Conservation (phyloP, 495 filamentous ascomycete species). For the Lasiosphaeria ovina region DNA sequence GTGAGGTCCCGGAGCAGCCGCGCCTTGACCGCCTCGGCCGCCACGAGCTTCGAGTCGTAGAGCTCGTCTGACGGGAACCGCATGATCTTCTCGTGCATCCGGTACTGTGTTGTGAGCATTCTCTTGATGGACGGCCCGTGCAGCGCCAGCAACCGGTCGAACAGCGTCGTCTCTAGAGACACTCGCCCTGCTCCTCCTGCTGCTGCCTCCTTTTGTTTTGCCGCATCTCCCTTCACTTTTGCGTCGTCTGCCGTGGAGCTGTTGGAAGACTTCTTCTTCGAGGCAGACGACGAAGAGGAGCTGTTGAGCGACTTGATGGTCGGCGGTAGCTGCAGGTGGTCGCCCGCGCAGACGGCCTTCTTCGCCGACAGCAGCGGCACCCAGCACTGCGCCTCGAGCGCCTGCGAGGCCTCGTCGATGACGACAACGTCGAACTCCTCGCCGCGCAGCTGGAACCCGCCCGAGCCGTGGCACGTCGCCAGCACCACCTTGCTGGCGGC, state of each 20-base stretch:
- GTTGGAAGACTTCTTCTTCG: slow-evolving; percentile 24
- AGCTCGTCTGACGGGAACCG: slow-evolving; percentile 84
- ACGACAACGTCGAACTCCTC: slow-evolving; percentile 91
- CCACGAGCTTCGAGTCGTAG: slow-evolving; percentile 77
- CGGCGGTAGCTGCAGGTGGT: slow-evolving; percentile 91
- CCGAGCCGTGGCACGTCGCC: slow-evolving; percentile 89
- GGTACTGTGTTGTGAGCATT: slow-evolving; percentile 97
- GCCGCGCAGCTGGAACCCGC: slow-evolving; percentile 75
- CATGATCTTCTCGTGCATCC: slow-evolving; percentile 97
- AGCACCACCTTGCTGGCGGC: slow-evolving; percentile 80
- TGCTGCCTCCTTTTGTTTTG: slow-evolving; percentile 25
- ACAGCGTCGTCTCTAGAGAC: slow-evolving; percentile 82
- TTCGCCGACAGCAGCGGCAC: slow-evolving; percentile 78
- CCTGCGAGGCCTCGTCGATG: slow-evolving; percentile 94
- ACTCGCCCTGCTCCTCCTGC: slow-evolving; percentile 33
- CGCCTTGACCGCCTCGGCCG: slow-evolving; percentile 70
- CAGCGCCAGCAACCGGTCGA: slow-evolving; percentile 79
- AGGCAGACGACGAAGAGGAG: slow-evolving; percentile 28
- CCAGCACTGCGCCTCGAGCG: slow-evolving; percentile 96
- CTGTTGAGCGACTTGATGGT: slow-evolving; percentile 79
- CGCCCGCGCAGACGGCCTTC: slow-evolving; percentile 89
- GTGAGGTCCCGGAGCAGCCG: slow-evolving; percentile 75
- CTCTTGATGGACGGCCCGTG: slow-evolving; percentile 84
- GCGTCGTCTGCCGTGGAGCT: slow-evolving; percentile 19
- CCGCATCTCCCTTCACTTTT: slow-evolving; percentile 27